These are phyloP conservation scores for Colletotrichum sp. DNA, from an alignment of 2,329 filamentous ascomycete genomes.

Conservation along the genomic window DNA sequence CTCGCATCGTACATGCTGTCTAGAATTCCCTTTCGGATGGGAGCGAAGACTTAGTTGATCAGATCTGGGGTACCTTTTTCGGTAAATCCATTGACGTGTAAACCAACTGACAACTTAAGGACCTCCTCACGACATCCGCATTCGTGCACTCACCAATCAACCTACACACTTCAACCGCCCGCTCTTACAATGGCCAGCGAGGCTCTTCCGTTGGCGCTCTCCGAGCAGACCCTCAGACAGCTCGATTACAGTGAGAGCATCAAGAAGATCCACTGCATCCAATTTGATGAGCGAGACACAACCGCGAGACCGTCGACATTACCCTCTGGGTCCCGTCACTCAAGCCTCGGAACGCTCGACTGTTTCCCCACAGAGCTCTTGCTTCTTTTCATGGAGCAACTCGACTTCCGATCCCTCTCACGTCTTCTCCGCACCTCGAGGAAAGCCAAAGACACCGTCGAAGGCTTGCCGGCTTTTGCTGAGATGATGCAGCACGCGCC, in stretches of 20 bases:
- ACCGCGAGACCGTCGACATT: not conserved
- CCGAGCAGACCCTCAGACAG: not conserved
- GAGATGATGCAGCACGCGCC: constrained; percentile 44
- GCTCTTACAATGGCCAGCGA: not conserved
- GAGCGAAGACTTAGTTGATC: not conserved
- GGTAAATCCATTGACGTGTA: not conserved
- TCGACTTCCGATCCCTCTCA: constrained; percentile 30
- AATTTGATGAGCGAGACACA: not conserved
- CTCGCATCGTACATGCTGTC: not conserved
- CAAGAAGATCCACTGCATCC: not conserved
- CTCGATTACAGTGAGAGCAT: not conserved
- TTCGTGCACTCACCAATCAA: not conserved
- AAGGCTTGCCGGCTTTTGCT: constrained; percentile 39
- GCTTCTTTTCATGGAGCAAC: constrained; percentile 26
- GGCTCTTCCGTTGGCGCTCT: not conserved
- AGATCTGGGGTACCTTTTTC: not conserved
- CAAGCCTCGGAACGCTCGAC: constrained; percentile 29
- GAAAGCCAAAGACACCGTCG: constrained; percentile 27
- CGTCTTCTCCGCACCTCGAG: constrained; percentile 30
- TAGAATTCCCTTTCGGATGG: not conserved
- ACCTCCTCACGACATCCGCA: not conserved
- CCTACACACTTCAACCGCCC: not conserved
- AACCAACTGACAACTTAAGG: not conserved
- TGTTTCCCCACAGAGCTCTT: constrained; percentile 28
- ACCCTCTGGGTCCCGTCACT: constrained; percentile 8